Base-by-base conservation (phyloP, 306 rosid species). In the Fragaria vesca region DNA sequence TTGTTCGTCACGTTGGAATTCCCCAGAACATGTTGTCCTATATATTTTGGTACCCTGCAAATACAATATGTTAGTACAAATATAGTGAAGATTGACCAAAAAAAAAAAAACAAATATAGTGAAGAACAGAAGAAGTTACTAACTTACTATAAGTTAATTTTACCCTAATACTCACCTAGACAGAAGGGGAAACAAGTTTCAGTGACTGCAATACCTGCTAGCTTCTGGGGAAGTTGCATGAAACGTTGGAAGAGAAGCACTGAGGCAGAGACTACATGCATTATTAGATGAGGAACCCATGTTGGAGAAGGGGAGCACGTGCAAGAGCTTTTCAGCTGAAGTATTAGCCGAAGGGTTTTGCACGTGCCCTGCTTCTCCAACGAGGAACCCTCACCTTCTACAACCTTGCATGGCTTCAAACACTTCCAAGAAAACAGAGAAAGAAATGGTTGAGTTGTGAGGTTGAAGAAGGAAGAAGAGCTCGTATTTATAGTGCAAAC, bases 281-380 rank as follows among this genome's bases (percentile, higher is more conserved):
- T 13, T 48, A 71, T 58, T 20, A 28, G 90, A 85, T 42, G 81
- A 90, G 88, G 74, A 89, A 62, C 83, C 88, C 95, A 13, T 83
- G 97, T 87, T 94, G 97, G 97, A 87, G 97, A 90, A 86, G 90
- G 87, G 85, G 91, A 87, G 92, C 95, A 86, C 95, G 89, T 92
- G 98, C 97, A 90, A 89, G 78, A 13, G 48, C 47, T 73, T 66
- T 10, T n/a, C 16, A 11, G 54, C 34, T 36, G 0, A 32, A 50
- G 20, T 75, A 80, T 47, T 69, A 69, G 79, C 47, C 46, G 66
- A 78, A 18, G 21, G 50, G 21, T 34, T 48, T 88, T 92, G 97
- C 98, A 92, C 97, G 98, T 95, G 98, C 95, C 97, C 97, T 95
- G 96, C 96, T 95, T 95, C 98, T 95, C 98, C 98, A 95, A 77